Conservation (phyloP, 1,284 basidiomycete species). For the Papiliotrema flavescens region DNA sequence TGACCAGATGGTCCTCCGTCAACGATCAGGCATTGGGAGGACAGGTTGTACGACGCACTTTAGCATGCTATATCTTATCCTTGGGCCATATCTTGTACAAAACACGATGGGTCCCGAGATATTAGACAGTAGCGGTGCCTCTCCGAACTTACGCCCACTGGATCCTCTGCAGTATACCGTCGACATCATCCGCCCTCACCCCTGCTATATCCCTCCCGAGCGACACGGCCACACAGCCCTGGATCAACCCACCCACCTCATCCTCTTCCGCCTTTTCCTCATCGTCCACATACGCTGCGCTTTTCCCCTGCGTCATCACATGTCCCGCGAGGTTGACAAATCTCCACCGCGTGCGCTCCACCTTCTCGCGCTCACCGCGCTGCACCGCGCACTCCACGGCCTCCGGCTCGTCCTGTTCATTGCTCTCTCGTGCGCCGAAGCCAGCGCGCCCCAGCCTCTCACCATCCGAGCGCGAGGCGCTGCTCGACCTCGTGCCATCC, state of each 20-base stretch:
- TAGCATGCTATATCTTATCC: too few species aligned
- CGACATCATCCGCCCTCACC: conserved; percentile 6
- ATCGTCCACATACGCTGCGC: conserved; percentile 22
- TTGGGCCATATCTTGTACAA: too few species aligned
- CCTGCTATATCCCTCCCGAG: conserved; percentile 26
- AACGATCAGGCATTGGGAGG: background rate
- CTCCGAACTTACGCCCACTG: background rate
- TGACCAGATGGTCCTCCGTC: background rate
- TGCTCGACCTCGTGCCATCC: too few species aligned
- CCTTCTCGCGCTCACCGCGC: too few species aligned
- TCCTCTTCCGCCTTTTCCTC: conserved; percentile 21
- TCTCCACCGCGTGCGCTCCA: conserved; percentile 4
- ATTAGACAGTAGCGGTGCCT: too few species aligned
- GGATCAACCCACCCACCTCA: conserved; percentile 18
- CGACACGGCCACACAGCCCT: conserved; percentile 12
- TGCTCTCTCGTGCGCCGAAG: too few species aligned
- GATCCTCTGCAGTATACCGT: background rate
- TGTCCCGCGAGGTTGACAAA: conserved; percentile 10
- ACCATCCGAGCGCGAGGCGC: too few species aligned
- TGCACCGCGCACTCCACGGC: too few species aligned
- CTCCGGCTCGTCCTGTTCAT: conserved; percentile 4
- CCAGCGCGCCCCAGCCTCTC: too few species aligned
- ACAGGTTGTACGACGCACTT: too few species aligned
- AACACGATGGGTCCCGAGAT: too few species aligned
- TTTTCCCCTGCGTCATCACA: conserved; percentile 10